Conservation (phyloP, 331 rosid genomes). For the Rhamnella rubrinervis region DNA sequence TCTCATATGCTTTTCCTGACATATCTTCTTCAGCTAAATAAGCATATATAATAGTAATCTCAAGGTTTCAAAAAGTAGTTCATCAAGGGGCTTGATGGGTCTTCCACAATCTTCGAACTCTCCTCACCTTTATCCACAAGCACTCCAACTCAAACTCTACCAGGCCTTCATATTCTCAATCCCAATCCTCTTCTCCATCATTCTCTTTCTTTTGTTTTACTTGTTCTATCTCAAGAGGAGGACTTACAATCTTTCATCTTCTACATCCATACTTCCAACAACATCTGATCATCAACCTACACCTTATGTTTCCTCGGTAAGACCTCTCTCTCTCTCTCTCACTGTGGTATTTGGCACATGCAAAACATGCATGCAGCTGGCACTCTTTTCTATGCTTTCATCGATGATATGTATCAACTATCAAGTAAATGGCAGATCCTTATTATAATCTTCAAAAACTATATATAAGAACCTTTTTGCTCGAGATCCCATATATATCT, state of each 20-base stretch:
- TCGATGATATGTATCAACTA: no score
- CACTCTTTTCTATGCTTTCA: no score
- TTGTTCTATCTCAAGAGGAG: conserved; percentile 94
- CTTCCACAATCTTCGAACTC: conserved; percentile 46
- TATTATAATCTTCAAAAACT: no score
- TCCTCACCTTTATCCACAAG: conserved; percentile 71
- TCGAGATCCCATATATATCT: no score
- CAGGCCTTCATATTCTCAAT: conserved; percentile 98
- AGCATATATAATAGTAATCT: not conserved
- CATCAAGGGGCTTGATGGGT: conserved; percentile 33
- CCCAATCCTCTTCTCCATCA: conserved; percentile 86
- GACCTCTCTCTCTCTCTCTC: conserved; percentile 12
- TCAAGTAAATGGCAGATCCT: no score
- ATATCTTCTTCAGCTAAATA: not conserved
- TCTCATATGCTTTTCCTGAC: not conserved
- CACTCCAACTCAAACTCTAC: conserved; percentile 84
- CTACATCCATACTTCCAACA: conserved; percentile 52
- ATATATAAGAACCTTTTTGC: no score
- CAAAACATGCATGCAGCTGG: not conserved
- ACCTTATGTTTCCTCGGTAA: conserved; percentile 52
- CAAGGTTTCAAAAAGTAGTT: no score
- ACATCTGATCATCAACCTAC: conserved; percentile 34
- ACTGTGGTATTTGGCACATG: not conserved
- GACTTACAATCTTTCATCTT: conserved; percentile 61
- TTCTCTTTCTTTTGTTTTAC: conserved; percentile 80